Base-by-base conservation (phyloP, 2,329 filamentous ascomycete genomes). In the Ceratocystis destructans region DNA sequence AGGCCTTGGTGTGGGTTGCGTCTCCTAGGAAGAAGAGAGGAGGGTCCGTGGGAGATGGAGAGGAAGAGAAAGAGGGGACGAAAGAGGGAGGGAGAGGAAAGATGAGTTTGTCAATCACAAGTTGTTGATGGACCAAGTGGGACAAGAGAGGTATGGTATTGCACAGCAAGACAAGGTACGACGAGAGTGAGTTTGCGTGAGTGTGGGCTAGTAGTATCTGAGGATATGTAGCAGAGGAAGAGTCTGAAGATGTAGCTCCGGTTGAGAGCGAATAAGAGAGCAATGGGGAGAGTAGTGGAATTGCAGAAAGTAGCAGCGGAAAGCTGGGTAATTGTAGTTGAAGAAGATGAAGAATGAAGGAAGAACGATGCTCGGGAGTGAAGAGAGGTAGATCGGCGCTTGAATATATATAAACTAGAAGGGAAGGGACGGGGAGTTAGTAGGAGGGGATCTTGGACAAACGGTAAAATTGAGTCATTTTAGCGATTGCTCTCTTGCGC, bases 131-230 rank as follows among this genome's bases (percentile, higher is more conserved):
- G 7, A 31, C 28, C 20, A 25, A 53, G 48, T 53, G 15, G 48
- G 48, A 25, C 28, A 59, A 59, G 15, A 59, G 28, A 57, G 7
- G 25, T 12, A 15, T 55, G 25, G 50, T 59, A 59, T 59, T 59
- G 55, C 55, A 59, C 55, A 37, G 55, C 55, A 59, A 59, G 55
- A 59, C 55, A 37, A 59, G 55, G 55, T 31, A 59, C 2, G 55
- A 59, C 55, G 17, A 37, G 55, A 31, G 55, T 37, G 55, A 31
- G 55, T 37, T 33, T 57, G 10, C 15, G 53, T 31, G 22, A 33
- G 55, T 10, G 55, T 33, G 55, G 7, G 55, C n/a, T 25, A 33
- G 53, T 28, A 33, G 28, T 10, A 17, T 59, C 10, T 2, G 12
- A 17, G 25, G 28, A 57, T 28, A 6, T 33, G 53, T 15, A n/a